Percentiles rank a stretch among this genome's conserved stretches.
phyloP scores from a whole-genome alignment of 441 rosid genomes.

The Populus hybrid region DNA sequence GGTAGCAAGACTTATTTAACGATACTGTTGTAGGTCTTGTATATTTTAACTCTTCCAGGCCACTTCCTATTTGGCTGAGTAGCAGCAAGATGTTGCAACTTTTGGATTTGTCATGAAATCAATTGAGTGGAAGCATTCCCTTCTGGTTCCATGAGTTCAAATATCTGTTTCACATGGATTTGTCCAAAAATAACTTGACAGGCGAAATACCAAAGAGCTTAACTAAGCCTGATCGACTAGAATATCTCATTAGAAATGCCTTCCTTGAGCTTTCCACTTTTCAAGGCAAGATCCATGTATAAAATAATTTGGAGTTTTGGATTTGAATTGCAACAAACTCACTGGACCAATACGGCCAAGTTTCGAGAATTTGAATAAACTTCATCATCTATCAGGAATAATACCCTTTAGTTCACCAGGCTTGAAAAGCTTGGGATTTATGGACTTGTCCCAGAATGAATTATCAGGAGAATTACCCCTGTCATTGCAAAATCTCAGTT shows the following conservation, averaged over 20 bases:
- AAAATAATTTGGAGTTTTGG: too few species aligned
- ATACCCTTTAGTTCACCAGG: not conserved
- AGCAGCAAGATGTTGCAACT: not conserved
- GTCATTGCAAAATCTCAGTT: conserved; percentile 2
- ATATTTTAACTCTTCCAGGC: too few species aligned
- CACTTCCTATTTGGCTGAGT: conserved; percentile 4
- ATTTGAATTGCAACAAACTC: too few species aligned
- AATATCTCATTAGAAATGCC: not conserved
- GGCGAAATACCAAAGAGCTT: conserved; percentile 6
- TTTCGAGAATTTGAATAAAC: conserved; percentile 25
- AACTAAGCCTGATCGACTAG: not conserved
- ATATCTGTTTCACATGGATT: conserved; percentile 8
- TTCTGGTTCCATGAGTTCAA: not conserved
- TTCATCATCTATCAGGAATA: not conserved
- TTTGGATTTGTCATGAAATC: conserved; percentile 8
- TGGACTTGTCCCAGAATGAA: not conserved
- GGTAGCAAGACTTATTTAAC: too few species aligned
- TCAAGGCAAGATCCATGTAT: not conserved
- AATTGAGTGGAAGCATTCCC: conserved; percentile 1
- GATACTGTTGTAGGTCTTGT: too few species aligned
- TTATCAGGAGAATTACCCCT: conserved; percentile 6
- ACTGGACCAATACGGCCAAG: conserved; percentile 3
- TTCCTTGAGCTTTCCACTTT: not conserved
- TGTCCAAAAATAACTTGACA: conserved; percentile 1
- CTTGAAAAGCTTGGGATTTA: not conserved